Conservation (phyloP, 2,329 filamentous ascomycete species). For the Phialophora tarda region DNA sequence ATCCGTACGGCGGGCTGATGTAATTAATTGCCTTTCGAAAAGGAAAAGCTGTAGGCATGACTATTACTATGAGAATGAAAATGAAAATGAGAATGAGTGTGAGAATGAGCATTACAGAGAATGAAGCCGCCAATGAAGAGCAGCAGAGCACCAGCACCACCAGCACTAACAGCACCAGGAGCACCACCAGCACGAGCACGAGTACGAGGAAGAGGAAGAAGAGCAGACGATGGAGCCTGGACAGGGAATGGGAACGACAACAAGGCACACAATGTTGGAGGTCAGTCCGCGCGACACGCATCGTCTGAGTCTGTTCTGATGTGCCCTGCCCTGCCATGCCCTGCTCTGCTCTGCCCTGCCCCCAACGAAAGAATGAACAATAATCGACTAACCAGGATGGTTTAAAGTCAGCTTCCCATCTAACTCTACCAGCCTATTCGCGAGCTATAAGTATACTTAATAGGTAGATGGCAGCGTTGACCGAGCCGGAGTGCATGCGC, state of each 20-base stretch:
- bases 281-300: neutral
- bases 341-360: no score
- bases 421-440: no score
- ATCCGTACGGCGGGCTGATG: conserved; percentile 33
- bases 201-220: no score
- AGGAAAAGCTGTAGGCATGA: neutral
- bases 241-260: neutral
- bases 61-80: neutral
- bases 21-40: conserved; percentile 1
- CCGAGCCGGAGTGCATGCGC: no score
- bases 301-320: no score
- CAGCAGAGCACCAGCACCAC: neutral
- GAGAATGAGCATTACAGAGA: neutral
- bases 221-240: neutral
- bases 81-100: neutral
- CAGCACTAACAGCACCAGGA: neutral
- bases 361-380: no score
- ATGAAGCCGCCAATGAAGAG: neutral
- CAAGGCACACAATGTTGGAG: neutral
- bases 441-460: no score
- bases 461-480: no score
- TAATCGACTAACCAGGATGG: no score
- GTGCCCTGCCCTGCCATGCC: no score
- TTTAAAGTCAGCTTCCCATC: no score
- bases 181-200: no score